A percentile compares a stretch with the other conserved stretches of the same genome.
These are phyloP conservation scores for Fusarium continuum DNA, from an alignment of 2,329 filamentous ascomycete genomes.

Conservation along the genomic window DNA sequence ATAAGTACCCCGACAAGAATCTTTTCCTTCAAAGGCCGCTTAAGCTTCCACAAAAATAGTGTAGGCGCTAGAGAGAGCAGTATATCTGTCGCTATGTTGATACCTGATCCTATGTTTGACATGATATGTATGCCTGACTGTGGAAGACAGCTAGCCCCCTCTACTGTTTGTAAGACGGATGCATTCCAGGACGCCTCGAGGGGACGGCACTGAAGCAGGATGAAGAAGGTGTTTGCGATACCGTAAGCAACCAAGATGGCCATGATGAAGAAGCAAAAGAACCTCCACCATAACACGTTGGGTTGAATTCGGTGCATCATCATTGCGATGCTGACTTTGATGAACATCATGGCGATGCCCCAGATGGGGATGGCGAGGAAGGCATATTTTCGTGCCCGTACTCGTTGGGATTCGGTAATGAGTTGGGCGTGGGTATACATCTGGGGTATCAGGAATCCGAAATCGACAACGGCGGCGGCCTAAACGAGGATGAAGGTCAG, in stretches of 20 bases:
- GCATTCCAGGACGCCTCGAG: constrained; percentile 9
- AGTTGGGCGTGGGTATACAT: constrained; percentile 8
- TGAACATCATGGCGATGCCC: constrained; percentile 24
- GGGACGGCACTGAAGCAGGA: constrained; percentile 2
- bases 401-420: neutral
- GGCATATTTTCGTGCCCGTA: neutral
- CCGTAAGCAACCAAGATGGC: neutral
- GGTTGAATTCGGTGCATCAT: constrained; percentile 21
- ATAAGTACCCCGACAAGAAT: constrained; percentile 10
- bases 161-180: neutral
- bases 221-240: constrained; percentile 15
- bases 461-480: constrained; percentile 2
- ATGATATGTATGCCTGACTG: constrained; percentile 10
- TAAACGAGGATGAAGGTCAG: neutral
- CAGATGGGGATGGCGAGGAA: constrained; percentile 7
- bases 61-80: constrained; percentile 7
- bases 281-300: neutral
- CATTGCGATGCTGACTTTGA: constrained; percentile 23
- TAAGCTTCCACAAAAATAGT: constrained; percentile 9
- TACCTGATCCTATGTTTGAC: neutral
- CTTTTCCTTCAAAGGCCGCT: constrained; percentile 4
- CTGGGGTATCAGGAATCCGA: constrained; percentile 6
- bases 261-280: constrained; percentile 16
- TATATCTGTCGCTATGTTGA: constrained; percentile 7
- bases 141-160: constrained; percentile 9